phyloP scores from a whole-genome alignment of 2,329 filamentous ascomycete species.

The Ascochyta lentis region DNA sequence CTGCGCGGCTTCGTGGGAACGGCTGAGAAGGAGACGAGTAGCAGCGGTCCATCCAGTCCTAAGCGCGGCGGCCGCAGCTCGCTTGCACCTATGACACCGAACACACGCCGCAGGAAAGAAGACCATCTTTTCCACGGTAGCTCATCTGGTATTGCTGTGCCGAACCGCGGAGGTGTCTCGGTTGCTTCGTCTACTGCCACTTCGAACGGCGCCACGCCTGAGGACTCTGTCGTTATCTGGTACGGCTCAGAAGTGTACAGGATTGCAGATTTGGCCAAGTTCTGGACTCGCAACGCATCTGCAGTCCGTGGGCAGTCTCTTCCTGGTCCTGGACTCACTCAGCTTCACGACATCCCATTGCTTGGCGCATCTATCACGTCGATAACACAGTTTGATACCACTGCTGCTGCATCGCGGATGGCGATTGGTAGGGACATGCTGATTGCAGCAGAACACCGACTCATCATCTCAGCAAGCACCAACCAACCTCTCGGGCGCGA shows the following conservation, averaged over 20 bases:
- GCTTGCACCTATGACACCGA: slow-evolving; percentile 59
- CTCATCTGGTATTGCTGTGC: slow-evolving; percentile 36
- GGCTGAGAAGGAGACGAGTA: slow-evolving; percentile 30
- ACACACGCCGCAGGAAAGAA: slow-evolving; percentile 56
- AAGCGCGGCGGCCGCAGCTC: slow-evolving; percentile 46
- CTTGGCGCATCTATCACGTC: slow-evolving; percentile 53
- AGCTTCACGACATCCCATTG: slow-evolving; percentile 51
- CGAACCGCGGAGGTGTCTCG: slow-evolving; percentile 53
- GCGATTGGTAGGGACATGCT: slow-evolving; percentile 54
- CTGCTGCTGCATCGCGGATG: slow-evolving; percentile 50
- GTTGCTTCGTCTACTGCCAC: slow-evolving; percentile 42
- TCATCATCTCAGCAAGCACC: slow-evolving; percentile 51
- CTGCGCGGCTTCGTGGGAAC: slow-evolving; percentile 47
- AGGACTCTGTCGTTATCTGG: slow-evolving; percentile 57
- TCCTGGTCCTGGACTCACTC: slow-evolving; percentile 50
- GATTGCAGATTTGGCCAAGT: slow-evolving; percentile 54
- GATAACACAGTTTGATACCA: slow-evolving; percentile 53
- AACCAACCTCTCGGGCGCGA: slow-evolving; percentile 40
- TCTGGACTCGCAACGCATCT: slow-evolving; percentile 52
- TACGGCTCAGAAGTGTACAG: slow-evolving; percentile 54
- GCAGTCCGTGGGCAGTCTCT: slow-evolving; percentile 46
- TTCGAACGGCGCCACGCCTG: slow-evolving; percentile 40
- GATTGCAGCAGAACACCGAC: slow-evolving; percentile 53
- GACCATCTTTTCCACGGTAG: slow-evolving; percentile 54
- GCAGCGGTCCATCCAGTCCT: slow-evolving; percentile 32